phyloP scores from a whole-genome alignment of 345 rosid genomes.

The Brassica cretica region DNA sequence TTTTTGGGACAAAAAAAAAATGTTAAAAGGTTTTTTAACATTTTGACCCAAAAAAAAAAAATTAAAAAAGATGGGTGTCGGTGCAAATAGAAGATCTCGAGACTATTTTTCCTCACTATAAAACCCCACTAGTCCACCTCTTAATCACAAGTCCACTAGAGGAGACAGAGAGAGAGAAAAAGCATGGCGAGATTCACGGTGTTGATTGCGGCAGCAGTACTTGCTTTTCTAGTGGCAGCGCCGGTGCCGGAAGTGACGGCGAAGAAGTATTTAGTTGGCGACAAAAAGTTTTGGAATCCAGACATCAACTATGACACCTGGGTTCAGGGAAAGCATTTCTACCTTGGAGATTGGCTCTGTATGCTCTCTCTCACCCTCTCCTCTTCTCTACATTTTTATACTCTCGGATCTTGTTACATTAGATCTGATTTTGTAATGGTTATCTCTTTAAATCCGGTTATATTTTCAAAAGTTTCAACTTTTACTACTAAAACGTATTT shows the following conservation, averaged over 20 bases:
- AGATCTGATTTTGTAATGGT: constrained; percentile 27
- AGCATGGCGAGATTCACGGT: constrained; percentile 37
- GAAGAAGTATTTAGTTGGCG: constrained; percentile 65
- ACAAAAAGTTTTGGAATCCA: constrained; percentile 61
- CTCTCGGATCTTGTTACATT: constrained; percentile 15
- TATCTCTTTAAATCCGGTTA: neutral
- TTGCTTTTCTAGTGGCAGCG: constrained; percentile 42
- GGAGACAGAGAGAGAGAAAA: neutral
- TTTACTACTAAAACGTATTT: neutral
- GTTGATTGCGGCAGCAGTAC: constrained; percentile 36
- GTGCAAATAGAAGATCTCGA: neutral
- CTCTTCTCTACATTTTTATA: neutral
- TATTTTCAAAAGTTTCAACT: neutral
- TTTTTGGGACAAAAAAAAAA: too few relatives aligned
- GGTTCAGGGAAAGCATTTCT: constrained; percentile 77
- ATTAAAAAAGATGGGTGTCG: neutral
- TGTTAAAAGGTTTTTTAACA: neutral
- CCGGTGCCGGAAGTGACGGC: constrained; percentile 57
- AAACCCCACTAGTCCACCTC: neutral
- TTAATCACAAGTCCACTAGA: neutral
- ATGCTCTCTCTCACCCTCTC: constrained; percentile 36
- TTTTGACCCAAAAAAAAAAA: too few relatives aligned
- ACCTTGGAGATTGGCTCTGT: constrained; percentile 97
- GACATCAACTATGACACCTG: constrained; percentile 75
- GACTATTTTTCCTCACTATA: neutral